Percentiles rank a stretch among this genome's conserved stretches.
Evolutionary conservation across 306 rosid species (phyloP).

Genomic region (Cyclanthera cordifolia): DNA sequence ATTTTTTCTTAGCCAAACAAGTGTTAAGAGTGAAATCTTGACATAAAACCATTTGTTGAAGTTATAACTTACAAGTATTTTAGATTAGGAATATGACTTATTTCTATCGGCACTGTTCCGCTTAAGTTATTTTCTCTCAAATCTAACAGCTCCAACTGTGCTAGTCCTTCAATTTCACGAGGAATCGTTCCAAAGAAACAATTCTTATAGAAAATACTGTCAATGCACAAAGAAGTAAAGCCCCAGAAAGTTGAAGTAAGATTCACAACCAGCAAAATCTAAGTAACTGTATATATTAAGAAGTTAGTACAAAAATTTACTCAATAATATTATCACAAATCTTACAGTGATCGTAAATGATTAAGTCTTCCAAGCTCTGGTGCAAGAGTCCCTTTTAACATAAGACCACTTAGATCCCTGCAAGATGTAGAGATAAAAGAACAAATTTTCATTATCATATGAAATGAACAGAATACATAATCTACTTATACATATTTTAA

Average conservation of each 20-base stretch:
- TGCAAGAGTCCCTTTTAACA: slow-evolving; percentile 66
- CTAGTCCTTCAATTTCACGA: slow-evolving; percentile 52
- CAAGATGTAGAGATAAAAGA: slow-evolving; percentile 19
- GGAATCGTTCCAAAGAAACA: slow-evolving; percentile 67
- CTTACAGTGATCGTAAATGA: slow-evolving; percentile 63
- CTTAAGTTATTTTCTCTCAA: slow-evolving; percentile 65
- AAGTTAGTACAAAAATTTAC: background rate
- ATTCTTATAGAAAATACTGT: slow-evolving; percentile 60
- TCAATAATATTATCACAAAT: background rate
- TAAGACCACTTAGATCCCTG: slow-evolving; percentile 56
- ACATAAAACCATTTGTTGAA: background rate
- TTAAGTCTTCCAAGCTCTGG: slow-evolving; percentile 71
- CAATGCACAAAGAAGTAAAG: slow-evolving; percentile 19
- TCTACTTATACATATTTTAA: background rate
- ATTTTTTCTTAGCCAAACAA: background rate
- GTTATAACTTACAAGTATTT: slow-evolving; percentile 53
- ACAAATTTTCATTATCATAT: background rate
- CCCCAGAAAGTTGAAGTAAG: background rate
- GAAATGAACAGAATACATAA: background rate
- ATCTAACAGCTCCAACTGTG: slow-evolving; percentile 57
- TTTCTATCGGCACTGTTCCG: slow-evolving; percentile 54
- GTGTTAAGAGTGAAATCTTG: background rate
- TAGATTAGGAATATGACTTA: slow-evolving; percentile 38
- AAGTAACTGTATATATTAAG: background rate
- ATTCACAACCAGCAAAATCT: background rate